Conservation (phyloP, 331 rosid genomes). For the Spiraea crenata region DNA sequence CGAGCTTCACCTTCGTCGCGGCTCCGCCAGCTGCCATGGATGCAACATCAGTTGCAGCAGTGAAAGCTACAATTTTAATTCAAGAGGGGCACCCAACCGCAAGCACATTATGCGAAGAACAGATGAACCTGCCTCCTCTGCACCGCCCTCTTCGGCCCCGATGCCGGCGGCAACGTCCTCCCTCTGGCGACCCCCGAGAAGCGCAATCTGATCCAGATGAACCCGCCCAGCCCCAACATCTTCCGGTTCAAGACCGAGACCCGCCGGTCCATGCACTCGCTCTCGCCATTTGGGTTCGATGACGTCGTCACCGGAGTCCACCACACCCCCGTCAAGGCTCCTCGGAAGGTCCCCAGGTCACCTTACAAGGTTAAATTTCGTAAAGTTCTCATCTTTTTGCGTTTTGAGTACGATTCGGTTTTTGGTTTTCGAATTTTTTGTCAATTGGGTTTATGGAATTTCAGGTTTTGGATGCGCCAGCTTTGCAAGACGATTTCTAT, state of each 20-base stretch:
- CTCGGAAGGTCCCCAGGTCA: constrained; percentile 84
- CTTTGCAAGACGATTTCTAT: constrained; percentile 93
- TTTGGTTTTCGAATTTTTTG: not conserved
- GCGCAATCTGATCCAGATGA: constrained; percentile 32
- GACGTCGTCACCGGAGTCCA: constrained; percentile 60
- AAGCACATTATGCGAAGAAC: too few relatives aligned
- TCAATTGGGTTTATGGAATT: constrained; percentile 7
- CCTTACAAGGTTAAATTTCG: constrained; percentile 72
- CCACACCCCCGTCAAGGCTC: constrained; percentile 71
- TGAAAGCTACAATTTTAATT: too few relatives aligned
- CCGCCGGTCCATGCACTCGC: constrained; percentile 73
- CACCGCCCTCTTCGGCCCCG: constrained; percentile 66
- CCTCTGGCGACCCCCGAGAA: constrained; percentile 68
- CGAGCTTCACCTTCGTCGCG: too few relatives aligned
- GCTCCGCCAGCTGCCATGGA: too few relatives aligned
- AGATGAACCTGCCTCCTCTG: constrained; percentile 39
- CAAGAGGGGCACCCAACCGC: too few relatives aligned
- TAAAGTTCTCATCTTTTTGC: not conserved
- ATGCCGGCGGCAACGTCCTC: constrained; percentile 39
- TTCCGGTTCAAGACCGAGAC: constrained; percentile 91
- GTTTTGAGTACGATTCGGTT: not conserved
- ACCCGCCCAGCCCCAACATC: constrained; percentile 64
- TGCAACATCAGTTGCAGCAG: too few relatives aligned
- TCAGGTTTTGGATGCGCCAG: constrained; percentile 92
- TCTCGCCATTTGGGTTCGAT: constrained; percentile 69